Conservation (phyloP, 805 yeast genomes). For the Isabelozyma heimii region DNA sequence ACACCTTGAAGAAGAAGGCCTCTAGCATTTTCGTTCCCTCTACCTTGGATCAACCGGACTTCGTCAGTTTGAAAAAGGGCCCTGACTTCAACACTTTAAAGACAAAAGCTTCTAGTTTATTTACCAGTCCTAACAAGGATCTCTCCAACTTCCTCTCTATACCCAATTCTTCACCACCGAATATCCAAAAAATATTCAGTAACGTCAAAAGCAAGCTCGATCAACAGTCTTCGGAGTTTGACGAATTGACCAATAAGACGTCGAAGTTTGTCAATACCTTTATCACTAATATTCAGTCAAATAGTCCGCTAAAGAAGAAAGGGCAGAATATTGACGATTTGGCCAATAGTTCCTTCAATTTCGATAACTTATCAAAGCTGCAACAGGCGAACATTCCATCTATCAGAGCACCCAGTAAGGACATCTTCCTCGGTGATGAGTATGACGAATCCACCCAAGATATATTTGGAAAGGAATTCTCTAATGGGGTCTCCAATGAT, state of each 20-base stretch:
- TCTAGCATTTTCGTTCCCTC: constrained; percentile 12
- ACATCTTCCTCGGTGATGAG: background rate
- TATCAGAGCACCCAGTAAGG: background rate
- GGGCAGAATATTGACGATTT: constrained; percentile 6
- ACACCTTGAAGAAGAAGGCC: constrained; percentile 16
- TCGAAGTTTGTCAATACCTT: constrained; percentile 22
- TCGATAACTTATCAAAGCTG: constrained; percentile 17
- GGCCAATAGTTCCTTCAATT: constrained; percentile 23
- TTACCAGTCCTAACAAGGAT: constrained; percentile 3
- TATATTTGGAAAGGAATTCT: background rate
- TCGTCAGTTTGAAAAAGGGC: background rate
- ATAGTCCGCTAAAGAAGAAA: constrained; percentile 7
- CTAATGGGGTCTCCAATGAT: background rate
- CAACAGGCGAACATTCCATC: background rate
- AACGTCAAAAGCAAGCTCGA: constrained; percentile 15
- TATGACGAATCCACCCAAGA: background rate
- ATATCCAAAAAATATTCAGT: background rate
- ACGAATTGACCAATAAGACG: constrained; percentile 22
- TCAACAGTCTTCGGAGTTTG: constrained; percentile 18
- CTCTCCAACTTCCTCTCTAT: background rate
- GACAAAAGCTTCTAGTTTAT: constrained; percentile 19
- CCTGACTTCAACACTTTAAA: constrained; percentile 6
- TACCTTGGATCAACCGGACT: background rate
- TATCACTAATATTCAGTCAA: constrained; percentile 12
- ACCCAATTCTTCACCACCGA: background rate